A percentile compares a stretch with the other conserved stretches of the same genome.
phyloP scores from a whole-genome alignment of 164 flowering plant genomes.

The Liquidambar formosana region DNA sequence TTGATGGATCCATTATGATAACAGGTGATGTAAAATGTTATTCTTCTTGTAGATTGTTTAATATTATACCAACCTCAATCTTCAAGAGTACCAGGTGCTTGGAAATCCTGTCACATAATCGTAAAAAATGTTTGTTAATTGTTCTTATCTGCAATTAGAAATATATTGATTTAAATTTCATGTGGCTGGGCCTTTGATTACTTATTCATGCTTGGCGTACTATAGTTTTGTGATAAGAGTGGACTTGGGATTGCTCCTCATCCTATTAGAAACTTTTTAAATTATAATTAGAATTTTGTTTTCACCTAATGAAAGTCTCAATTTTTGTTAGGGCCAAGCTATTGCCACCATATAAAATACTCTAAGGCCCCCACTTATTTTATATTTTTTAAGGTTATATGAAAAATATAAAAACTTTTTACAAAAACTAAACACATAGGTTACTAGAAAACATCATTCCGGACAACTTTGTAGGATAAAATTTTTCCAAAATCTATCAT shows the following conservation, averaged over 20 bases:
- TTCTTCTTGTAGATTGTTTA: not conserved
- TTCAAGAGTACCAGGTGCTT: not conserved
- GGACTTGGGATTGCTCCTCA: not conserved
- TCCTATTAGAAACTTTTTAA: not conserved
- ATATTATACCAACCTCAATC: not conserved
- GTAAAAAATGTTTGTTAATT: not conserved
- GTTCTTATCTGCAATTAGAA: too few relatives aligned
- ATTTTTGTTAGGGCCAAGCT: constrained; percentile 7
- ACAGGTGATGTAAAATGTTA: constrained; percentile 56
- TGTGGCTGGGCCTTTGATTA: not conserved
- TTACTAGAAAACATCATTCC: too few relatives aligned
- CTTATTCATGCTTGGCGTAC: not conserved
- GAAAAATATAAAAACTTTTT: too few relatives aligned
- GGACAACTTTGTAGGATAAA: too few relatives aligned
- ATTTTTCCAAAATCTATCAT: too few relatives aligned
- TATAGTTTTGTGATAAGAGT: not conserved
- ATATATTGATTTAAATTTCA: not conserved
- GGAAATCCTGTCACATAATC: not conserved
- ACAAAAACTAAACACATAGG: too few relatives aligned
- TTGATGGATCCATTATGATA: constrained; percentile 96
- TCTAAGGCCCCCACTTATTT: too few relatives aligned
- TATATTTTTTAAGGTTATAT: too few relatives aligned
- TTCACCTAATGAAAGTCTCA: constrained; percentile 1
- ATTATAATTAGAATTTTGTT: not conserved
- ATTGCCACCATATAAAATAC: too few relatives aligned